Base-by-base conservation (phyloP, 2,329 filamentous ascomycete species). In the Fusarium nelsonii region DNA sequence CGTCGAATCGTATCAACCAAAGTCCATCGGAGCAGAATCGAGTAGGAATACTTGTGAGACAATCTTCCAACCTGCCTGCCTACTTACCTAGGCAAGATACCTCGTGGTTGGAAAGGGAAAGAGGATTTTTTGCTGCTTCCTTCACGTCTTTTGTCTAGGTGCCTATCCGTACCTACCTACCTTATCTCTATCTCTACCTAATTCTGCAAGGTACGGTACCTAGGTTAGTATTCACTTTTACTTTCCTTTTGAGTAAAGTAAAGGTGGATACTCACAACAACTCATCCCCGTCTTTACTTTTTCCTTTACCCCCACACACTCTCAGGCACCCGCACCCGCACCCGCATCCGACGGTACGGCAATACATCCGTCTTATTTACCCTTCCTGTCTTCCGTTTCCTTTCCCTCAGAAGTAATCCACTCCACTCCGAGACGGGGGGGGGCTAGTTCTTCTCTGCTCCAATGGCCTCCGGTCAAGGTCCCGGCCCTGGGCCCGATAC, bases 401-500 rank as follows among this genome's bases (percentile, higher is more conserved):
- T 66, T 41, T 65, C 65, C 52, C 46, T 44, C 23, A 59, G 48
- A 64, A 68, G 44, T 16, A 54, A 46, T 9, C 28, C 23, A 54
- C 39, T 62, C 66, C 58, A 68, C 51, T 54, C 50, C 49, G 33
- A 41, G 32, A 55, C 44, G 30, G 30, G 56, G 30, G 56, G 66
- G 66, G 61, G 28, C 43, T 33, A 33, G n/a, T 37, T 51, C 39
- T 55, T 41, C 41, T 55, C 32, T 53, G 44, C 54, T 40, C 63
- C 61, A 51, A 73, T 73, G 71, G 65, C 64, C 64, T 68, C 71
- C 62, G 71, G 71, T 52, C 48, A 51, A 30, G 48, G 34, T 51
- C 10, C 48, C 48, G 48, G 48, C 23, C 34, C n/a, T 20, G 48
- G 45, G 6, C 68, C 71, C 53, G 62, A 68, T 23, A 62, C 71